A percentile compares a stretch with the other conserved stretches of the same genome.
phyloP scores from a whole-genome alignment of 768 basidiomycete species.

The Termitomyces sp. region DNA sequence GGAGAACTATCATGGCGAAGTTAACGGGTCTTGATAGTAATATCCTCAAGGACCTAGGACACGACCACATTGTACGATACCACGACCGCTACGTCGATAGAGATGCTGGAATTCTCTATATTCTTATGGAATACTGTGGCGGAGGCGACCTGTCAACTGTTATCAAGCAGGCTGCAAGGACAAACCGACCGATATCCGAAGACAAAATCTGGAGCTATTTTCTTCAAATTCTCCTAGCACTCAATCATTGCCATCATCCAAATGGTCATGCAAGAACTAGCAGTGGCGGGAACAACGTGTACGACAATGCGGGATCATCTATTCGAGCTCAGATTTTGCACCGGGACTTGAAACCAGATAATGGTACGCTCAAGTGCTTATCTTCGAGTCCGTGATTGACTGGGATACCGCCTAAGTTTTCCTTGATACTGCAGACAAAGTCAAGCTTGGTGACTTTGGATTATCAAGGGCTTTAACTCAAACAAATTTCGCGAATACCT shows the following conservation, averaged over 20 bases:
- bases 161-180: conserved; percentile 73
- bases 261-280: conserved; percentile 44
- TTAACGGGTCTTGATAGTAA: conserved; percentile 46
- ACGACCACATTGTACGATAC: conserved; percentile 95
- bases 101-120: conserved; percentile 87
- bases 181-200: conserved; percentile 74
- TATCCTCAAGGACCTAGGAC: conserved; percentile 92
- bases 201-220: conserved; percentile 96
- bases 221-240: conserved; percentile 83
- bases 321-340: conserved; percentile 78
- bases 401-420: conserved; percentile 59
- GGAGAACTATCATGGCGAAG: background rate
- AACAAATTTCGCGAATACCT: conserved; percentile 90
- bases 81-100: conserved; percentile 90
- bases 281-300: conserved; percentile 26
- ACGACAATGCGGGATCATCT: conserved; percentile 40
- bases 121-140: conserved; percentile 98
- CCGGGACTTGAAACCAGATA: conserved; percentile 95
- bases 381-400: background rate
- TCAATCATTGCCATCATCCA: conserved; percentile 92
- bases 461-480: conserved; percentile 87
- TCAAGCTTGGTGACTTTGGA: conserved; percentile 97
- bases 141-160: conserved; percentile 89
- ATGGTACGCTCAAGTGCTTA: conserved; percentile 50
- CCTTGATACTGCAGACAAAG: conserved; percentile 73